phyloP scores from a whole-genome alignment of 805 yeast genomes.

The Nakazawaea ambrosiae region DNA sequence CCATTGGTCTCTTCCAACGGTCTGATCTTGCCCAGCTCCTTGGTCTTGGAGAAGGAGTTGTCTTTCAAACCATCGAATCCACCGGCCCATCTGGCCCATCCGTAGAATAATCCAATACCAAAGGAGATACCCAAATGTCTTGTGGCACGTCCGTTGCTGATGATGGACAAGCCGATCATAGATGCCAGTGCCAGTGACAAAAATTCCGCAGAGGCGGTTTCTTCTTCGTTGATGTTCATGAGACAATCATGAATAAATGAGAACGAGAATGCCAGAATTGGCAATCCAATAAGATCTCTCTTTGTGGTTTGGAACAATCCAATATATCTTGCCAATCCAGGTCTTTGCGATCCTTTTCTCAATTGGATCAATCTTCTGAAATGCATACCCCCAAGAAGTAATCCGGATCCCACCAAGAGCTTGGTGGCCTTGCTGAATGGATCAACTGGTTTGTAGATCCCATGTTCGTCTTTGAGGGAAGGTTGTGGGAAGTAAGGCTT shows the following conservation, averaged over 20 bases:
- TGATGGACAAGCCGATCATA: constrained; percentile 15
- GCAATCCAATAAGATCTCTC: constrained; percentile 26
- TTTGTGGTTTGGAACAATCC: constrained; percentile 21
- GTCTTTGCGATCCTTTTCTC: constrained; percentile 30
- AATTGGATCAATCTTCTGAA: constrained; percentile 27
- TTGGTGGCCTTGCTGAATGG: constrained; percentile 23
- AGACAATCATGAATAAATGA: constrained; percentile 24
- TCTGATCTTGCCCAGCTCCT: constrained; percentile 29
- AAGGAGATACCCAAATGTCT: constrained; percentile 40
- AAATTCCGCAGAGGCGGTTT: constrained; percentile 21
- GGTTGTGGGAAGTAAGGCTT: constrained; percentile 21
- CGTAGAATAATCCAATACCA: constrained; percentile 36
- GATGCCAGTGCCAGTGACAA: constrained; percentile 18
- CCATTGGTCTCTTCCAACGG: constrained; percentile 25
- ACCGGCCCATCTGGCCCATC: constrained; percentile 49
- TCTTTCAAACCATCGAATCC: constrained; percentile 39
- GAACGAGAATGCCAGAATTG: constrained; percentile 26
- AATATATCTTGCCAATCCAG: constrained; percentile 27
- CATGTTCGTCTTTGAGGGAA: constrained; percentile 2
- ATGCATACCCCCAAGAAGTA: constrained; percentile 29
- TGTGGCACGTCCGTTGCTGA: constrained; percentile 20
- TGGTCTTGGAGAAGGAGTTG: constrained; percentile 36
- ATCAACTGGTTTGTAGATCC: constrained; percentile 20
- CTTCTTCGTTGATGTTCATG: constrained; percentile 23
- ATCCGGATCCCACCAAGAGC: constrained; percentile 21